phyloP scores from a whole-genome alignment of 2,329 filamentous ascomycete genomes.

The Fusarium subtropicale region DNA sequence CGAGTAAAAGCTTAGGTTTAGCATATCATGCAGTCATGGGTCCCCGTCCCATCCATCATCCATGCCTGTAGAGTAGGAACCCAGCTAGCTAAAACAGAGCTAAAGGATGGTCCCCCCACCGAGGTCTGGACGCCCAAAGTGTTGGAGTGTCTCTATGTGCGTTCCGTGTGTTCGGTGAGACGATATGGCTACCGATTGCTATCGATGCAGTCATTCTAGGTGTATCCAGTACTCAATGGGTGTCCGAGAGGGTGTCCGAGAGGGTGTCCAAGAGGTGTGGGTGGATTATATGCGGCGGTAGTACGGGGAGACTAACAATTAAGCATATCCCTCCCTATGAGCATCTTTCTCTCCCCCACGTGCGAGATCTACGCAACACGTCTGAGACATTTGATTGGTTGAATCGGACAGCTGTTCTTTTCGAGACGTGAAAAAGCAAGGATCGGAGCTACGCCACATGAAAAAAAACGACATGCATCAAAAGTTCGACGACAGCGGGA shows the following conservation, averaged over 20 bases:
- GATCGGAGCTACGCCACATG: slow-evolving; percentile 15
- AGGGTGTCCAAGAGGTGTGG: not conserved
- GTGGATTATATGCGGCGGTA: not conserved
- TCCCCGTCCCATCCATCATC: not conserved
- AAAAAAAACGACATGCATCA: not conserved
- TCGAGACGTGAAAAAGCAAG: not conserved
- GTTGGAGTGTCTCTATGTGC: not conserved
- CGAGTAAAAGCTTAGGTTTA: not conserved
- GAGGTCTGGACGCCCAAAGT: slow-evolving; percentile 20
- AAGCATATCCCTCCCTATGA: slow-evolving; percentile 40
- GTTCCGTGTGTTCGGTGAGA: slow-evolving; percentile 36
- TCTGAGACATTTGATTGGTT: slow-evolving; percentile 6
- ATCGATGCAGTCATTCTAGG: not conserved
- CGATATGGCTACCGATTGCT: slow-evolving; percentile 40
- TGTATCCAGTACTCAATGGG: too few species aligned
- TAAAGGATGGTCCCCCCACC: slow-evolving; percentile 12
- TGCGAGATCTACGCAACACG: slow-evolving; percentile 16
- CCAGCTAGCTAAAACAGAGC: not conserved
- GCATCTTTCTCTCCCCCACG: slow-evolving; percentile 23
- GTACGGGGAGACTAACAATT: slow-evolving; percentile 21
- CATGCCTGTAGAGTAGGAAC: not conserved
- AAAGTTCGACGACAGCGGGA: slow-evolving; percentile 8
- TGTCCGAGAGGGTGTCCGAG: too few species aligned
- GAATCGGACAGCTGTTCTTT: not conserved
- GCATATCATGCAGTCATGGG: not conserved